Conservation (phyloP, 139 green algal species). For the Chlamydomonas sp. region DNA sequence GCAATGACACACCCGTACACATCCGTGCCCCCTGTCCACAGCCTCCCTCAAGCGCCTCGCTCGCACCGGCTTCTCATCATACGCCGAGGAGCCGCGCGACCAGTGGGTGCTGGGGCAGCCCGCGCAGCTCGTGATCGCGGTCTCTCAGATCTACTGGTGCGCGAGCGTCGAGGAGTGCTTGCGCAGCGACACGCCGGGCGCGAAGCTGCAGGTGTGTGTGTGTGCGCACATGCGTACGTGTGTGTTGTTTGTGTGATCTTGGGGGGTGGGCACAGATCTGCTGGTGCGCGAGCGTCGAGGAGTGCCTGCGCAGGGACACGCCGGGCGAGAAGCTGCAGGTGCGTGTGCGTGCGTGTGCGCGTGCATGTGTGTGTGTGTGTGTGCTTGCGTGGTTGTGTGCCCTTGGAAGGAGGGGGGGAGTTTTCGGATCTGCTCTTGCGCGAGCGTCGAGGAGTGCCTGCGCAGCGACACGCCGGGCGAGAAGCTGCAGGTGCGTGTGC, state of each 20-base stretch:
- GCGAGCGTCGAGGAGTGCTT: constrained; percentile 52
- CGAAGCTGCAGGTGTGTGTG: constrained; percentile 28
- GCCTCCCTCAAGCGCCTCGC: constrained; percentile 49
- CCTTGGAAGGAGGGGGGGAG: no score
- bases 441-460: constrained; percentile 52
- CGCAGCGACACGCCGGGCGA: constrained; percentile 9
- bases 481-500: constrained; percentile 29
- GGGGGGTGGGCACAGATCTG: no score
- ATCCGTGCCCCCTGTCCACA: no score
- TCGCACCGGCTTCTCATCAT: constrained; percentile 47
- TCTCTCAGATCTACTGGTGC: constrained; percentile 76
- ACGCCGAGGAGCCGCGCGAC: constrained; percentile 45
- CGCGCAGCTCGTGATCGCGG: constrained; percentile 73
- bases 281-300: constrained; percentile 65
- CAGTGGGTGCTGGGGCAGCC: constrained; percentile 75
- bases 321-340: constrained; percentile 24
- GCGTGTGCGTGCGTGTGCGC: no score
- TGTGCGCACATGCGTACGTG: no score
- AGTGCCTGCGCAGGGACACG: constrained; percentile 27
- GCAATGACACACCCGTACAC: no score
- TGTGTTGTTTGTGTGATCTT: no score
- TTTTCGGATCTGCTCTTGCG: constrained; percentile 72
- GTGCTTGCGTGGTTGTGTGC: no score
- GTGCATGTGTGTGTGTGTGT: no score
- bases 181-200: constrained; percentile 8